A percentile compares a stretch with the other conserved stretches of the same genome.
Conservation (phyloP, 2,329 filamentous ascomycete genomes). For the Aspergillus sp. region DNA sequence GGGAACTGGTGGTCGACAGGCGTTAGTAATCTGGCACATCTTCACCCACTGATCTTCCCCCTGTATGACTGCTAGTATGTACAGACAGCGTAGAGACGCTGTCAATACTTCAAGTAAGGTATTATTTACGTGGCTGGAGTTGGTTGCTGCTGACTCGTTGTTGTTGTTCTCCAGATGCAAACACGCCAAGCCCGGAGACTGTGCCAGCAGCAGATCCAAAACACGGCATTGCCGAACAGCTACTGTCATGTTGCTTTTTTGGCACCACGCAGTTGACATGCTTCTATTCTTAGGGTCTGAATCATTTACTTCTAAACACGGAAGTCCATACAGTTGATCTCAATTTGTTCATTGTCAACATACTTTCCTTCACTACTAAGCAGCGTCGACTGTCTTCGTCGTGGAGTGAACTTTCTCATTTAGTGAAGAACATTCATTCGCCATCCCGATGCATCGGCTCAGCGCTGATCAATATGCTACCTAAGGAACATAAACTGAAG, state of each 20-base stretch:
- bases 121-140: neutral
- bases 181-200: slow-evolving; percentile 27
- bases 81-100: too few relatives aligned
- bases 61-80: too few relatives aligned
- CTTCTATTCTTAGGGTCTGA: too few relatives aligned
- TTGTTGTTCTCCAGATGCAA: slow-evolving; percentile 20
- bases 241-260: neutral
- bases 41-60: neutral
- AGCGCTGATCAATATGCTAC: neutral
- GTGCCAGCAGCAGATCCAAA: neutral
- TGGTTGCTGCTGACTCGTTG: neutral
- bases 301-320: neutral
- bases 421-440: neutral
- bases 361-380: neutral
- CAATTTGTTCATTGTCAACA: neutral
- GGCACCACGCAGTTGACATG: too few relatives aligned
- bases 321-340: neutral
- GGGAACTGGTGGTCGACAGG: neutral
- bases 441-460: neutral
- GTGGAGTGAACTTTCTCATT: neutral
- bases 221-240: neutral
- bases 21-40: neutral
- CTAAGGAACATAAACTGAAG: neutral
- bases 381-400: neutral
- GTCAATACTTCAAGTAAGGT: neutral